Evolutionary conservation across 1,284 basidiomycete genomes (phyloP).

Genomic region (Rhodotorula sp.): DNA sequence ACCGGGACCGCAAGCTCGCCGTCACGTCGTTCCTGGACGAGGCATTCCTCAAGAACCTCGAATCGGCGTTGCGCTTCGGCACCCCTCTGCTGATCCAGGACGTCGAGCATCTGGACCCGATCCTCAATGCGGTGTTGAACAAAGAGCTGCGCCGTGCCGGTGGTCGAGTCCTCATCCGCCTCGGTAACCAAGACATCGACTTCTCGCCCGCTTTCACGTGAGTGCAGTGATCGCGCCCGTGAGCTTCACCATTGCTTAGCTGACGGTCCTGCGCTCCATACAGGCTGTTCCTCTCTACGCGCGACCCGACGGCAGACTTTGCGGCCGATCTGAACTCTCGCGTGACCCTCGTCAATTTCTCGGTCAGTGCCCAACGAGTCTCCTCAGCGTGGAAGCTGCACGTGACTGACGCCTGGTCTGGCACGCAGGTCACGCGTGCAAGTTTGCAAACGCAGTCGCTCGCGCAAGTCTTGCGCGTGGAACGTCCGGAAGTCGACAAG

Average conservation of each 20-base stretch:
- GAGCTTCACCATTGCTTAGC: no score
- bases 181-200: slow-evolving; percentile 99
- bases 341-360: slow-evolving; percentile 99
- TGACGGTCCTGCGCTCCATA: slow-evolving; percentile 1
- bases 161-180: slow-evolving; percentile 92
- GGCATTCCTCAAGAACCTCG: slow-evolving; percentile 96
- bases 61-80: slow-evolving; percentile 97
- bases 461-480: slow-evolving; percentile 94
- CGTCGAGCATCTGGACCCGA: slow-evolving; percentile 96
- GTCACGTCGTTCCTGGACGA: slow-evolving; percentile 98
- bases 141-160: slow-evolving; percentile 84
- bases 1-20: slow-evolving; percentile 93
- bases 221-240: neutral
- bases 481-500: slow-evolving; percentile 93
- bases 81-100: slow-evolving; percentile 97
- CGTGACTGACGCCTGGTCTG: neutral
- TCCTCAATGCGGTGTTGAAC: slow-evolving; percentile 96
- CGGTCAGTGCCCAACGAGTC: slow-evolving; percentile 59
- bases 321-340: slow-evolving; percentile 98
- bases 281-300: slow-evolving; percentile 90
- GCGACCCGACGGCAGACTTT: slow-evolving; percentile 96
- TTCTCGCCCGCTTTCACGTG: slow-evolving; percentile 94
- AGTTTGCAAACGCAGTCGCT: slow-evolving; percentile 97
- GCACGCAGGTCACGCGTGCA: slow-evolving; percentile 64
- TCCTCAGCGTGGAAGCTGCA: neutral